Evolutionary conservation across 202 grass and related monocot genomes (phyloP).

Genomic region (Zizania palustris): DNA sequence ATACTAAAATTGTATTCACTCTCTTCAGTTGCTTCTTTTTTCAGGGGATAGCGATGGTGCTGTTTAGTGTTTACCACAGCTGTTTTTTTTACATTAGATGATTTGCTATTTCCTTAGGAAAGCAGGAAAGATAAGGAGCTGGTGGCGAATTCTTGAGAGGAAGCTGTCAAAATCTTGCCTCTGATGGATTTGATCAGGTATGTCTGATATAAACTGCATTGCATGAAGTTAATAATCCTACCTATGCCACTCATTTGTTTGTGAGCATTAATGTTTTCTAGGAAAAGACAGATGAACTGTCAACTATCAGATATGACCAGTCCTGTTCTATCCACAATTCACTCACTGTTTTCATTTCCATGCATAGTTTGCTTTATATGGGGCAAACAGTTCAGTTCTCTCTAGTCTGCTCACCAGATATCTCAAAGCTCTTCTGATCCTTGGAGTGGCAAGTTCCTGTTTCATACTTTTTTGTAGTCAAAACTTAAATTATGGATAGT

Average conservation of each 20-base stretch:
- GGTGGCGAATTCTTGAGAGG: slow-evolving; percentile 13
- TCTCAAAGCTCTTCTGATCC: slow-evolving; percentile 34
- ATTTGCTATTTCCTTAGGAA: slow-evolving; percentile 24
- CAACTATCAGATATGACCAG: slow-evolving; percentile 17
- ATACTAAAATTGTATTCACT: slow-evolving; percentile 16
- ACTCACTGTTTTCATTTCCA: slow-evolving; percentile 29
- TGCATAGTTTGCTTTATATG: slow-evolving; percentile 23
- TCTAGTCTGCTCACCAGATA: slow-evolving; percentile 21
- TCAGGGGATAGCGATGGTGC: background rate
- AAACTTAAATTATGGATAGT: slow-evolving; percentile 23
- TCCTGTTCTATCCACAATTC: slow-evolving; percentile 31
- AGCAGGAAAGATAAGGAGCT: background rate
- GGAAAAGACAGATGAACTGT: background rate
- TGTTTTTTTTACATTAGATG: slow-evolving; percentile 24
- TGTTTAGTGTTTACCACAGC: slow-evolving; percentile 17
- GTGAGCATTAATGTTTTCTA: slow-evolving; percentile 19
- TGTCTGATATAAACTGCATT: slow-evolving; percentile 12
- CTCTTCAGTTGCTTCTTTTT: slow-evolving; percentile 18
- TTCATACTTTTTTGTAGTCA: slow-evolving; percentile 28
- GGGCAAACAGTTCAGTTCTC: slow-evolving; percentile 17
- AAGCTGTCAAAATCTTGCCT: background rate
- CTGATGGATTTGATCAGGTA: slow-evolving; percentile 29
- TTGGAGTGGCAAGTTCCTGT: slow-evolving; percentile 36
- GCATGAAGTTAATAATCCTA: slow-evolving; percentile 24
- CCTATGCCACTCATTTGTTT: background rate